phyloP scores from a whole-genome alignment of 768 basidiomycete genomes.

The Rhodotorula graminis region DNA sequence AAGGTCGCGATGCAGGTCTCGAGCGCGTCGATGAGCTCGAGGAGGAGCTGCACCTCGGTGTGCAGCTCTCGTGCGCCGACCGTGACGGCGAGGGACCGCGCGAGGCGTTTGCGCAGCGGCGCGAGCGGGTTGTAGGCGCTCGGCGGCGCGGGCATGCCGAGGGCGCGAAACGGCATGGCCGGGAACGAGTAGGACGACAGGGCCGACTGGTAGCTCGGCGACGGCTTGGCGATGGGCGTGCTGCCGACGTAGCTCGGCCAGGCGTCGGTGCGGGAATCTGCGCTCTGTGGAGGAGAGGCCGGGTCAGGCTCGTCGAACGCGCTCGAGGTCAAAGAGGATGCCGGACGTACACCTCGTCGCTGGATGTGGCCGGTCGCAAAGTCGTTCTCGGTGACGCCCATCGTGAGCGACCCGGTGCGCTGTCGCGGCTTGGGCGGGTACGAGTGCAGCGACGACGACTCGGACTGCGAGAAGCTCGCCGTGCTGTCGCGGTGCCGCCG shows the following conservation, averaged over 20 bases:
- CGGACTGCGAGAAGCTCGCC: slow-evolving; percentile 13
- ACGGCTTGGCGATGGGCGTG: slow-evolving; percentile 10
- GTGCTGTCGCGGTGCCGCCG: slow-evolving; percentile 2
- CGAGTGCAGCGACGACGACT: slow-evolving; percentile 24
- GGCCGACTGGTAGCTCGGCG: slow-evolving; percentile 9
- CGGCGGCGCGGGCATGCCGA: not conserved
- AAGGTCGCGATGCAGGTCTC: slow-evolving; percentile 31
- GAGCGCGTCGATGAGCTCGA: slow-evolving; percentile 38
- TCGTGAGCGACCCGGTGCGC: not conserved
- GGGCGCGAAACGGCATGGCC: not conserved
- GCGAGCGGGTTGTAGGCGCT: slow-evolving; percentile 19
- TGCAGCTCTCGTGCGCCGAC: not conserved
- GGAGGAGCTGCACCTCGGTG: slow-evolving; percentile 33
- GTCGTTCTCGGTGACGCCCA: slow-evolving; percentile 9
- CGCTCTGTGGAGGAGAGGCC: not conserved
- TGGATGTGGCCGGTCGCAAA: slow-evolving; percentile 15
- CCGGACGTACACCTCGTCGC: slow-evolving; percentile 6
- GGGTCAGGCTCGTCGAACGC: not conserved
- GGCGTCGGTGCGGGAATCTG: not conserved
- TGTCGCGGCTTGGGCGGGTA: slow-evolving; percentile 31
- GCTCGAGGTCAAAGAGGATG: not conserved
- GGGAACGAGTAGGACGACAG: slow-evolving; percentile 20
- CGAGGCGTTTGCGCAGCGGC: slow-evolving; percentile 34
- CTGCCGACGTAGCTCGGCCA: slow-evolving; percentile 14
- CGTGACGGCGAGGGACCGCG: slow-evolving; percentile 17